Evolutionary conservation across 1,284 basidiomycete species (phyloP).

Genomic region (Cystobasidiaceae sp.): DNA sequence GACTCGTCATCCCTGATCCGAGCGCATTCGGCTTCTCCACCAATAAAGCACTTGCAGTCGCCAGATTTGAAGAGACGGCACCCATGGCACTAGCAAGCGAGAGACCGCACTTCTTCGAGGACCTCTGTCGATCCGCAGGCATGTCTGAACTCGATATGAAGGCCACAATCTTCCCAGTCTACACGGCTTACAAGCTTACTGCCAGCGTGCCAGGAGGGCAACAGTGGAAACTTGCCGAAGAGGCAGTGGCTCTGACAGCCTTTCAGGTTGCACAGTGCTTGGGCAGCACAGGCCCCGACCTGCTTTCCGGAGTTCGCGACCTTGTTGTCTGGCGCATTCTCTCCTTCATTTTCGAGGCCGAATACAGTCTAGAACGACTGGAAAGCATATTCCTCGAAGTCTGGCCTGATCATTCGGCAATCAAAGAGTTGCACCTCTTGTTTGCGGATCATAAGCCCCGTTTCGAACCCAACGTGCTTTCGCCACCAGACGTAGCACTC

Average conservation of each 20-base stretch:
- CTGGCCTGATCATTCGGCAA: neutral
- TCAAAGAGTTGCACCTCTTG: neutral
- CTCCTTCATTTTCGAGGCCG: slow-evolving; percentile 31
- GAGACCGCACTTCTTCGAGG: slow-evolving; percentile 52
- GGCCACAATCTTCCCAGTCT: slow-evolving; percentile 62
- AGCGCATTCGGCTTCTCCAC: slow-evolving; percentile 27
- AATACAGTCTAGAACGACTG: slow-evolving; percentile 16
- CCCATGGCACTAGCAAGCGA: slow-evolving; percentile 2
- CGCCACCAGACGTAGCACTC: slow-evolving; percentile 14
- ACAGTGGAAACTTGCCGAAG: slow-evolving; percentile 12
- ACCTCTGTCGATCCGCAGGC: slow-evolving; percentile 61
- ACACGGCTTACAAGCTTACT: slow-evolving; percentile 62
- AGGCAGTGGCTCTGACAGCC: slow-evolving; percentile 45
- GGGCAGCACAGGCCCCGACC: no score
- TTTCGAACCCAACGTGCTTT: slow-evolving; percentile 24
- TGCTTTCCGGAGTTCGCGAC: slow-evolving; percentile 23
- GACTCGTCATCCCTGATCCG: slow-evolving; percentile 26
- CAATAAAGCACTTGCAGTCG: slow-evolving; percentile 3
- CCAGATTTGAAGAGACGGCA: slow-evolving; percentile 12
- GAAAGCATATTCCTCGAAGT: neutral
- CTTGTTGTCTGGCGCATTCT: slow-evolving; percentile 38
- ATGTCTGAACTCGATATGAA: slow-evolving; percentile 56
- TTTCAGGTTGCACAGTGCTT: slow-evolving; percentile 3
- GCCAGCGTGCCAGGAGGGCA: slow-evolving; percentile 43
- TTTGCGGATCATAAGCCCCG: neutral